Evolutionary conservation across 345 rosid genomes (phyloP).

Genomic region (Melaleuca quinquenervia): DNA sequence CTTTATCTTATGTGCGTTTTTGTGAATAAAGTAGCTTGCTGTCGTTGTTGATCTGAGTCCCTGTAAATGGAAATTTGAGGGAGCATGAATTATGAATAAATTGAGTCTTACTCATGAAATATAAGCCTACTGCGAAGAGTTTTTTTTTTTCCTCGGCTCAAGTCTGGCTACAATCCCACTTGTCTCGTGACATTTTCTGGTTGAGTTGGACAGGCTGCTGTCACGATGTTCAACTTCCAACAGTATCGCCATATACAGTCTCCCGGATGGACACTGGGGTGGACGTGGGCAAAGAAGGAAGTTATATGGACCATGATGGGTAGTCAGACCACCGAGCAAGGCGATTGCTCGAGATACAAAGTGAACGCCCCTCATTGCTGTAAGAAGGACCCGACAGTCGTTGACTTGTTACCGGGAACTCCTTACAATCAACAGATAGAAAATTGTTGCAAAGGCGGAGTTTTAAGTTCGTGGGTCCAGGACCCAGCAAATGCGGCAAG

Average conservation of each 20-base stretch:
- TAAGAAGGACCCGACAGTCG: constrained; percentile 28
- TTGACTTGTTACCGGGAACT: constrained; percentile 38
- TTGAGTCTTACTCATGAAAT: neutral
- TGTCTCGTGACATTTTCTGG: neutral
- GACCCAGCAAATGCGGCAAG: constrained; percentile 32
- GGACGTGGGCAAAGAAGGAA: constrained; percentile 60
- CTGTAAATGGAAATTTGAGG: neutral
- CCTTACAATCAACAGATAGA: constrained; percentile 48
- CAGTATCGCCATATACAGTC: constrained; percentile 41
- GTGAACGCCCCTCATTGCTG: constrained; percentile 39
- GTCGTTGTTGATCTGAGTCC: neutral
- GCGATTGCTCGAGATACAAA: constrained; percentile 53
- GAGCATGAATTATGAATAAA: neutral
- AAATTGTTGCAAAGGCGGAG: constrained; percentile 66
- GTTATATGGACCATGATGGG: constrained; percentile 53
- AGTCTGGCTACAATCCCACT: neutral
- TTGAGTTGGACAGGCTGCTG: constrained; percentile 29
- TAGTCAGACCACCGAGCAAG: constrained; percentile 36
- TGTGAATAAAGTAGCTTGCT: neutral
- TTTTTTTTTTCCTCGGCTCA: neutral
- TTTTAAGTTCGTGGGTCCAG: constrained; percentile 36
- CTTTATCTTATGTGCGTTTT: neutral
- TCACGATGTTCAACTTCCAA: constrained; percentile 35
- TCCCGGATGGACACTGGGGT: constrained; percentile 58
- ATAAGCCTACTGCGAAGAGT: neutral